phyloP scores from a whole-genome alignment of 164 flowering plant genomes.

The Chimonanthus salicifolius region DNA sequence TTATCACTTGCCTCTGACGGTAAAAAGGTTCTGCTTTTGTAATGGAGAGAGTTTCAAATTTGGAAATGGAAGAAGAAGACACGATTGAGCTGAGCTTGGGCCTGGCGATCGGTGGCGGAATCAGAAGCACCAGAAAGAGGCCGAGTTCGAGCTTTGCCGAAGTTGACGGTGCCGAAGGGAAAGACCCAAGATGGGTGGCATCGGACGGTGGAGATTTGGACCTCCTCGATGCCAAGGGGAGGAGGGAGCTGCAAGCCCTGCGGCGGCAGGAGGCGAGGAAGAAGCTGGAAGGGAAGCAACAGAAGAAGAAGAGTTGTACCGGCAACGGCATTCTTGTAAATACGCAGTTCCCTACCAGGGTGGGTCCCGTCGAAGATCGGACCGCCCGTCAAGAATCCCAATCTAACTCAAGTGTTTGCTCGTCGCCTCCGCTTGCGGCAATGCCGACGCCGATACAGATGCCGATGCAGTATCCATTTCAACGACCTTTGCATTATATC shows the following conservation, averaged over 20 bases:
- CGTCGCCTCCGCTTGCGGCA: background rate
- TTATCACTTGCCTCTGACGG: no score
- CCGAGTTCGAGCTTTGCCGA: background rate
- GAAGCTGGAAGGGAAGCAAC: constrained; percentile 35
- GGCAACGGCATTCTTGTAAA: constrained; percentile 1
- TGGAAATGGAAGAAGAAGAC: constrained; percentile 18
- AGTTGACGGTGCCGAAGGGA: background rate
- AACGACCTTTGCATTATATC: constrained; percentile 2
- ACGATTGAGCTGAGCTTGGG: constrained; percentile 46
- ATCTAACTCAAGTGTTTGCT: constrained; percentile 2
- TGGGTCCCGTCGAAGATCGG: constrained; percentile 3
- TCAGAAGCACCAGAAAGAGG: constrained; percentile 15
- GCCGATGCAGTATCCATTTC: constrained; percentile 3
- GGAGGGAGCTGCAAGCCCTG: constrained; percentile 43
- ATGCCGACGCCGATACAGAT: background rate
- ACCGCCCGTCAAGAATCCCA: constrained; percentile 5
- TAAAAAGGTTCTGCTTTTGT: background rate
- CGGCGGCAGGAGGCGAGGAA: constrained; percentile 43
- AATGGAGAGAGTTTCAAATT: background rate
- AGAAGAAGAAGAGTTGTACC: constrained; percentile 11
- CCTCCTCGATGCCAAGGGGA: constrained; percentile 17
- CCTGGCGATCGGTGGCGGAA: constrained; percentile 38
- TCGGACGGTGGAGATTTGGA: background rate
- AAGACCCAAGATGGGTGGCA: background rate
- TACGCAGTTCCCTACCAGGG: background rate